Base-by-base conservation (phyloP, 805 yeast genomes). In the Candida hungchunana region DNA sequence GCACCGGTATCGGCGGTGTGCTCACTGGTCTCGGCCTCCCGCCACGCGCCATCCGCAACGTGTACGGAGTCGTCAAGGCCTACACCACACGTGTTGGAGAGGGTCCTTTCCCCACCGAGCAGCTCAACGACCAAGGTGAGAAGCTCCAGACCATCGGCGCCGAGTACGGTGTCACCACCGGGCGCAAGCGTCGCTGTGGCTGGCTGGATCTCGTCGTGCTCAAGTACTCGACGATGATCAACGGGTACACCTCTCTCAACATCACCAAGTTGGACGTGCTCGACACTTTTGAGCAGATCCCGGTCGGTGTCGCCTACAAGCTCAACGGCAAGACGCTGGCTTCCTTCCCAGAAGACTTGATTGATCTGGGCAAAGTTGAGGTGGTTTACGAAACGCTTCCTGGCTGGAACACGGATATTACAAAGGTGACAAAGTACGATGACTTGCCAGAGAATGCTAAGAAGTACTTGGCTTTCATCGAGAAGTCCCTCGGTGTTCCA, bases 91-190 rank as follows among this genome's bases (percentile, higher is more conserved):
- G 98, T 66, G 98, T 93, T 37, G 98, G 98, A 54, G 97, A 89
- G 59, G 98, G 98, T 47, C 98, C 98, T 21, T 93, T 93, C 83
- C 97, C 98, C 44, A 82, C 97, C 39, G 98, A 93, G 66, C 97
- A 89, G 62, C 74, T 89, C 59, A 88, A 90, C 62, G 79, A 67
- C 24, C 77, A 69, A 31, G 98, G 98, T 56, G 95, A 84, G 54
- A 76, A 77, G 48, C 71, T 93, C 58, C 98, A 93, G 63, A 65
- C 71, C 29, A 85, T 93, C 45, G 98, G 98, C 55, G 95, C 89
- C 40, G 98, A 93, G 66, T 85, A 60, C 55, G 98, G 98, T 65
- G 98, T 93, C 51, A 93, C 98, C 46, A 93, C 98, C 24, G 98
- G 98, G 50, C 82, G 98, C 69, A 88, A 89, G 75, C 84, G 98